These are phyloP conservation scores for Sarocladium kiliense DNA, from an alignment of 2,329 filamentous ascomycete genomes.

Conservation along the genomic window DNA sequence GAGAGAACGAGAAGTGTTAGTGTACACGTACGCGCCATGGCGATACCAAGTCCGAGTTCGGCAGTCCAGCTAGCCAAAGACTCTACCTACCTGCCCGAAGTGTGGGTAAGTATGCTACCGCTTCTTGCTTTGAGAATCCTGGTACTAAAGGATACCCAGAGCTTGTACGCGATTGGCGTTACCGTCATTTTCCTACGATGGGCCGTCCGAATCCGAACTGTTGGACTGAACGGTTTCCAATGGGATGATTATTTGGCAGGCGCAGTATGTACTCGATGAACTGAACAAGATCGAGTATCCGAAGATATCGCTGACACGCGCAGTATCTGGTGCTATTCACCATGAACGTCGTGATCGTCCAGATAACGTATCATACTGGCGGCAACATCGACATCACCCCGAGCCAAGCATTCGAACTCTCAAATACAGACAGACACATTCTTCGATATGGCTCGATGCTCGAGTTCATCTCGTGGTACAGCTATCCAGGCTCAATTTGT, in stretches of 20 bases:
- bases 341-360: slow-evolving; percentile 16
- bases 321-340: slow-evolving; percentile 20
- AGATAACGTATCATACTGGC: slow-evolving; percentile 20
- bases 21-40: neutral
- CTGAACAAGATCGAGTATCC: no score
- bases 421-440: slow-evolving; percentile 16
- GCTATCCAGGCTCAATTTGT: slow-evolving; percentile 22
- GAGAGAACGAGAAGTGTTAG: neutral
- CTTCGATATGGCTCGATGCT: slow-evolving; percentile 18
- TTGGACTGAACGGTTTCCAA: neutral
- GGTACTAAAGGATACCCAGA: neutral
- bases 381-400: slow-evolving; percentile 18
- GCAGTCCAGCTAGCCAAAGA: neutral
- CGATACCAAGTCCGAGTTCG: neutral
- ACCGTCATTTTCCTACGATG: neutral
- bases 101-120: neutral
- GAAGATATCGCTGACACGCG: neutral
- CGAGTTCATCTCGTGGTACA: slow-evolving; percentile 20
- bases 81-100: neutral
- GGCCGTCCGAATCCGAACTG: neutral
- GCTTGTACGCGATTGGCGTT: neutral
- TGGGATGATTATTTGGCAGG: neutral
- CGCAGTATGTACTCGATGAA: neutral
- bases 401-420: slow-evolving; percentile 12
- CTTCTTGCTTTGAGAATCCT: no score